These are phyloP conservation scores for Sporisorium iseilematis-ciliati DNA, from an alignment of 1,284 basidiomycete species.

Conservation along the genomic window DNA sequence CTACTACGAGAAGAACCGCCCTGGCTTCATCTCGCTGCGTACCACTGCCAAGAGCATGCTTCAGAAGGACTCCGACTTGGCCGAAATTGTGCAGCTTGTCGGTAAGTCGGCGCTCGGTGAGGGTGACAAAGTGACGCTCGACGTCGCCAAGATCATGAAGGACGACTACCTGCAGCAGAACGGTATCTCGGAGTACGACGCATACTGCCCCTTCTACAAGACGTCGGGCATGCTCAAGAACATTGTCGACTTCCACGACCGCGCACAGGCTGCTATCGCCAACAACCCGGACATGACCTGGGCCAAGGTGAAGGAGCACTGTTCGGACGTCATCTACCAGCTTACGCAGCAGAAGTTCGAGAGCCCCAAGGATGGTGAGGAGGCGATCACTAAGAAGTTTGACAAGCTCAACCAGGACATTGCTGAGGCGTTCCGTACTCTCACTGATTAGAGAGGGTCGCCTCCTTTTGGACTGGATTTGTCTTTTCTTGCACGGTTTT, in stretches of 20 bases:
- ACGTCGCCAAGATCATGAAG: slow-evolving; percentile 94
- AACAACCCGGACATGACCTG: slow-evolving; percentile 88
- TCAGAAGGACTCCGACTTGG: slow-evolving; percentile 97
- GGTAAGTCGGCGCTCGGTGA: slow-evolving; percentile 98
- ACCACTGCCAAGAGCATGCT: slow-evolving; percentile 94
- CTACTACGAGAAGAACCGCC: slow-evolving; percentile 86
- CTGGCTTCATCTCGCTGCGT: slow-evolving; percentile 92
- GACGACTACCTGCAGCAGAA: slow-evolving; percentile 98
- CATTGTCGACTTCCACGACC: slow-evolving; percentile 94
- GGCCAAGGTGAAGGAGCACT: slow-evolving; percentile 87
- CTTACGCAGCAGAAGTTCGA: slow-evolving; percentile 99
- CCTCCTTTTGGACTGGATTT: background rate
- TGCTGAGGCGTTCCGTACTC: slow-evolving; percentile 66
- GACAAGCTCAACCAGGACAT: slow-evolving; percentile 67
- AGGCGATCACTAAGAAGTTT: slow-evolving; percentile 60
- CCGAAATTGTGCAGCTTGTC: slow-evolving; percentile 98
- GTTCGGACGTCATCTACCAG: slow-evolving; percentile 90
- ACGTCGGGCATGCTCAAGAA: slow-evolving; percentile 92
- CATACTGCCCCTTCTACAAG: slow-evolving; percentile 87
- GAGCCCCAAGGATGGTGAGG: slow-evolving; percentile 72
- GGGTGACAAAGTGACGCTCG: slow-evolving; percentile 97
- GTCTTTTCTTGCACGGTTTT: background rate
- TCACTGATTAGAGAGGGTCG: slow-evolving; percentile 53
- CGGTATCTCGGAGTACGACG: slow-evolving; percentile 97
- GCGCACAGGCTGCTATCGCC: slow-evolving; percentile 81